Base-by-base conservation (phyloP, 2,329 filamentous ascomycete genomes). In the Apiospora rasikravindrae region DNA sequence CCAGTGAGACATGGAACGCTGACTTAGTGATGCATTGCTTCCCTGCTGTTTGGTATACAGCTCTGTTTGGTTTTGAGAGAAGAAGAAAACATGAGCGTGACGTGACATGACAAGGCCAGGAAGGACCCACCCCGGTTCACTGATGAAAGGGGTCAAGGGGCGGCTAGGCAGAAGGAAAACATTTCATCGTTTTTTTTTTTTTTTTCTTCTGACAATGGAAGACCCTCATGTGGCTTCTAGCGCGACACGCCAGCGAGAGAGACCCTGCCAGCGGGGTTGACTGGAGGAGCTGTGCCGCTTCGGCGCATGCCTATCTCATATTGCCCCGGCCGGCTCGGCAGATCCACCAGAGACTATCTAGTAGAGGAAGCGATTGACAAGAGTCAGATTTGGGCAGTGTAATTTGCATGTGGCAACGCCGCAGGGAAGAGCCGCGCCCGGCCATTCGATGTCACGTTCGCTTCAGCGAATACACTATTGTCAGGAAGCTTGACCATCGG, bases 321-420 rank as follows among this genome's bases (percentile, higher is more conserved):
- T 64, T 40, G 22, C 57, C n/a, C 57, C 33, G 57, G 57, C 57
- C 57, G 57, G 57, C 57, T 64, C 33, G 57, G 33, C 57, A 11
- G 19, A 64, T 8, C 57, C 19, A 13, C 8, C 19, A 40, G 22
- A n/a, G 19, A 33, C 57, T 22, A 40, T 6, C 4, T 22, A 7
- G 22, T 19, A 45, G 33, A 5, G 44, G 16, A 45, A 45, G 19
- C 16, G 44, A 37, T 61, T 37, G 51, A 8, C 13, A 6, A 6
- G 44, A 42, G 40, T 14, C 13, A 57, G 51, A 19, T 4, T 4
- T 26, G 49, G 49, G 24, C 49, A 53, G 13, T 19, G 51, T 29
- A 37, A 7, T n/a, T 33, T 1, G 42, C 4, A 6, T 37, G 44
- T 45, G 44, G 44, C 16, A 5, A 45, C 19, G 44, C 19, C 22